Base-by-base conservation (phyloP, 805 yeast genomes). In the Yarrowia alimentaria region DNA sequence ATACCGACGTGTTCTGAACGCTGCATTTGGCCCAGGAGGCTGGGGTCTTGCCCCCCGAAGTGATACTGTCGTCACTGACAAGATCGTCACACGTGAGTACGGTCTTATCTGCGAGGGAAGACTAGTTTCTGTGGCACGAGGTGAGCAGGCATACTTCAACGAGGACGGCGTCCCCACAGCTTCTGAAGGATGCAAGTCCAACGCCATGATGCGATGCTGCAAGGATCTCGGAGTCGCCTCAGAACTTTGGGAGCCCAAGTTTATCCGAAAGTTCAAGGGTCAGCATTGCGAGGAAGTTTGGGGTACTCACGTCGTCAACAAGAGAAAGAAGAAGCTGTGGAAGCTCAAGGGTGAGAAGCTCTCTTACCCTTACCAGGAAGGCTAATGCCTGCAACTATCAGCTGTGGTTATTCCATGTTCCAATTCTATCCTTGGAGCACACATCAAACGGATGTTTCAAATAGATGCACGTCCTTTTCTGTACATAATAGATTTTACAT, bases 41-140 rank as follows among this genome's bases (percentile, higher is more conserved):
- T 93, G 99, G 99, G 98, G 98, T 0, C 71, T 93, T 52, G 96
- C 94, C 0, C 98, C 99, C 9, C 72, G 99, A 52, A 81, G 95
- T 0, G 91, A 85, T 57, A 84, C 95, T 0, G 71, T 79, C 49
- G 79, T 93, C 24, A 83, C 95, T 1, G 76, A 80, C 22, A 80
- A 77, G 55, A 74, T 80, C 43, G 81, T 93, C 24, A 87, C 96
- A 9, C 75, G 98, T 57, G 99, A 93, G 64, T 93, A 88, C 62
- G 97, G 87, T 0, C 70, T 93, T 47, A 74, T 93, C 3, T 84
- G 95, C 58, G 80, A 83, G 53, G 98, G 98, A 1, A 76, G 95
- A 57, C 71, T 93, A 45, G 95, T 93, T 2, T 80, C 91, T 55
- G 83, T 93, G 16, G 95, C 97, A 0, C 77, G 99, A 55, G 99